Base-by-base conservation (phyloP, 495 filamentous ascomycete genomes). In the Astrocystis sublimbata region DNA sequence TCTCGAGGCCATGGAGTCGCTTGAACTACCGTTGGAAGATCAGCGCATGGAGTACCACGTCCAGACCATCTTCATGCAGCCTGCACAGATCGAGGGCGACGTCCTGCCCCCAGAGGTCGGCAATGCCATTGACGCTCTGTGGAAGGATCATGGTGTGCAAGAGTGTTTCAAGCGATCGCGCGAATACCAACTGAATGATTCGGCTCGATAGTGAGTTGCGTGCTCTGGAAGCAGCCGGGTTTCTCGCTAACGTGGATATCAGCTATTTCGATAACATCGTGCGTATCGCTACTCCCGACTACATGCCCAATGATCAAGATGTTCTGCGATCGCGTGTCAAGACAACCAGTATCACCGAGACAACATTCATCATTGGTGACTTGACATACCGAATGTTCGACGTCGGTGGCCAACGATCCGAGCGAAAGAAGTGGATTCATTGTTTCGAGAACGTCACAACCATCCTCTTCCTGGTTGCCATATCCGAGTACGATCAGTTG, bases 401-500 rank as follows among this genome's bases (percentile, higher is more conserved):
- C 75, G 94, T 99, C 33, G 94, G 94, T 83, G 94, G 94, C 70
- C 94, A 98, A 78, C 89, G 94, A 68, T 98, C 96, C 1, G 94
- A 99, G 78, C 90, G 94, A 66, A 99, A 99, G 89, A 99, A 99
- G 88, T 99, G 94, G 94, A 99, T 99, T 62, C 94, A 99, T 81
- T 96, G 93, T 82, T 98, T 98, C 80, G 94, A 98, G 81, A 98
- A 98, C 69, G 94, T 98, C 71, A 97, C 93, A 46, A 96, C 94
- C 17, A 96, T 98, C 68, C 89, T 98, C 36, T 98, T 98, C 87
- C 78, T 98, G 59, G 94, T 98, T 59, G 94, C 94, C 75, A 98
- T 98, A 74, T 98, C 94, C 70, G 94, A 97, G 75, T 98, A 98
- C 83, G 94, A 98, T 74, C 94, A 98, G 78, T 82, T 97, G 65